Base-by-base conservation (phyloP, 2,329 filamentous ascomycete species). In the Colletotrichum melonis region DNA sequence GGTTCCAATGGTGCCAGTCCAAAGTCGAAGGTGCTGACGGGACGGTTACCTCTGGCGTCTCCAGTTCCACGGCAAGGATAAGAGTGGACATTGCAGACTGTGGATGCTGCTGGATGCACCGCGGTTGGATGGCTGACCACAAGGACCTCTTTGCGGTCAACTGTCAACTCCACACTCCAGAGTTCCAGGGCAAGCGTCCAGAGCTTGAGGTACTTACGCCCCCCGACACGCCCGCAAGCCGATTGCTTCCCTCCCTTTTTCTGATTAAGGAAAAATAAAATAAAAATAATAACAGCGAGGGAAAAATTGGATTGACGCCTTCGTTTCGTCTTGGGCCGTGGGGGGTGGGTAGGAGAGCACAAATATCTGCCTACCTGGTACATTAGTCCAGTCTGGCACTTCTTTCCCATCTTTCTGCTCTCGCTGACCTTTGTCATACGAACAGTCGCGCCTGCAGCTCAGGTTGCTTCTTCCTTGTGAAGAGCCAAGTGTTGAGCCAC, bases 191-290 rank as follows among this genome's bases (percentile, higher is more conserved):
- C 42, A 49, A 49, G 42, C 42, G 42, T 49, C 42, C 42, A n/a
- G 42, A 49, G 42, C 42, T 30, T 9, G 1, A 26, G 26, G 26
- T 26, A 35, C n/a, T 28, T 9, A 35, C n/a, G 28, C 60, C 19
- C 42, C 35, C 49, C 67, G 55, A 65, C 38, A 62, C 70, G 67
- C 70, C 70, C 70, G 70, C 67, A 69, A 14, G 55, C 56, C 55
- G 66, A 64, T 56, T 64, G 69, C 22, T 30, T 46, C 63, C 32
- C 46, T 58, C 60, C 58, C 55, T 59, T 65, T 65, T 52, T 70
- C 58, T 65, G 42, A 65, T 65, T 38, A 42, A 55, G 55, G 35
- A 54, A 71, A 72, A 63, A 30, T 5, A 4, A 12, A 35, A 35
- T 35, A 35, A 46, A 71, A 72, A 63, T 30, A 32, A 22, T 5